Evolutionary conservation across 805 yeast genomes (phyloP), one percentile per base, ranked within the genome.

Genomic region (Candida railenensis): DNA sequence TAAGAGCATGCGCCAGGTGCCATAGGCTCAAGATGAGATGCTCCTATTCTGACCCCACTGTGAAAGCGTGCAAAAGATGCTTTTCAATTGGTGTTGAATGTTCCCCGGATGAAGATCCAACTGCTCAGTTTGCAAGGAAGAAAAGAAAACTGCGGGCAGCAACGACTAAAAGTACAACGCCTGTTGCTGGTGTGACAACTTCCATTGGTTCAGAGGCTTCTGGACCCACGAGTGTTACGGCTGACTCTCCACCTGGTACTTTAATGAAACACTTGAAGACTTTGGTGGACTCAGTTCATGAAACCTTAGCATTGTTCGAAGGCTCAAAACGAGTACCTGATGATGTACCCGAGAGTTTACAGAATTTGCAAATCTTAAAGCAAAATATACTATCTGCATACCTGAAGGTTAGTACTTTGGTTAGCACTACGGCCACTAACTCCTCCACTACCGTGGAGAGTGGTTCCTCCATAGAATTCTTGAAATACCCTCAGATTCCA

Each of bases 1-100:
- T 68, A 25, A 62, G 78, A 43, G 82, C 83, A 1, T 79, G 83
- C 62, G 82, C 82, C 3, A 59, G 83, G 48, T 79, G 83, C 51
- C 78, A 77, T 48, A 55, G 82, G 22, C 62, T 78, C 18, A 78
- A 78, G 53, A 74, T 76, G 75, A 66, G 76, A 53, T 79, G 83
- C 58, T 69, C 72, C 2, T 79, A 70, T 54, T 76, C 74, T 28
- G 74, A 75, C 50, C 81, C 81, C 1, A 51, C 58, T 15, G 68
- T 61, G 50, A 59, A 58, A 28, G 56, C 77, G 15, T 79, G 83
- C 57, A 65, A 66, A 34, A 53, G 81, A 44, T 79, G 83, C 54
- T 68, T 61, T 47, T 61, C 67, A 21, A 65, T 74, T 3, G 71
- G 69, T 2, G 66, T 77, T 19, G 62, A 61, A 44, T 78, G 83